These are phyloP conservation scores for Podila clonocystis DNA, from an alignment of 192 early-diverging fungal genomes.

Conservation along the genomic window DNA sequence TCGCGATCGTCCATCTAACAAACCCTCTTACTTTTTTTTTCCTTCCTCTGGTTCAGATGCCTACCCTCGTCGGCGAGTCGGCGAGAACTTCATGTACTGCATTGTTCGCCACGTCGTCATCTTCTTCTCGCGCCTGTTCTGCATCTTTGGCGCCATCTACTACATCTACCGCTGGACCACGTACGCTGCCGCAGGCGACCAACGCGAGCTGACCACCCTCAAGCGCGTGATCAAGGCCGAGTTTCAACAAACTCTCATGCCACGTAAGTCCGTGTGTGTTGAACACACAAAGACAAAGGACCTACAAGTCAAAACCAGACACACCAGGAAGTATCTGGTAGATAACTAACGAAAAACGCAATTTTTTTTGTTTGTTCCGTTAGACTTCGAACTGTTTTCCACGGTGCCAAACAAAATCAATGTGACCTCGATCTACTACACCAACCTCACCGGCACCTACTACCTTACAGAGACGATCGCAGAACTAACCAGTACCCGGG, in stretches of 20 bases:
- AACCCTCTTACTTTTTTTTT: neutral
- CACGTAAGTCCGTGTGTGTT: neutral
- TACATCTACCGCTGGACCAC: constrained; percentile 15
- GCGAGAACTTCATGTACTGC: constrained; percentile 31
- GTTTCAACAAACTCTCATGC: neutral
- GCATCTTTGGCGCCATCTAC: constrained; percentile 27
- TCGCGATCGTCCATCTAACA: neutral
- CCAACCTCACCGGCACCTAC: neutral
- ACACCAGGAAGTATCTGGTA: no score
- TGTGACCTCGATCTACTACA: neutral
- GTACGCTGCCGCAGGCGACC: constrained; percentile 3
- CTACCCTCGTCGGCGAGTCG: constrained; percentile 22
- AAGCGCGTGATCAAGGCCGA: constrained; percentile 11
- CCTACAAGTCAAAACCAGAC: no score
- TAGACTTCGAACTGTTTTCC: neutral
- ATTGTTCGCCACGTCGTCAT: constrained; percentile 11
- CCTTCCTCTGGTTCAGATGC: neutral
- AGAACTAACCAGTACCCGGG: neutral
- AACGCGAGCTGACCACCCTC: constrained; percentile 18
- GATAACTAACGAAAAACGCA: no score
- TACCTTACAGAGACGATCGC: neutral
- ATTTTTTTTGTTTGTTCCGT: neutral
- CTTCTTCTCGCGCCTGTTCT: constrained; percentile 10
- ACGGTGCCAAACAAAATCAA: constrained; percentile 3
- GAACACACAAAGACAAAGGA: neutral